Base-by-base conservation (phyloP, 257 asterid species). In the Solanum chaucha region DNA sequence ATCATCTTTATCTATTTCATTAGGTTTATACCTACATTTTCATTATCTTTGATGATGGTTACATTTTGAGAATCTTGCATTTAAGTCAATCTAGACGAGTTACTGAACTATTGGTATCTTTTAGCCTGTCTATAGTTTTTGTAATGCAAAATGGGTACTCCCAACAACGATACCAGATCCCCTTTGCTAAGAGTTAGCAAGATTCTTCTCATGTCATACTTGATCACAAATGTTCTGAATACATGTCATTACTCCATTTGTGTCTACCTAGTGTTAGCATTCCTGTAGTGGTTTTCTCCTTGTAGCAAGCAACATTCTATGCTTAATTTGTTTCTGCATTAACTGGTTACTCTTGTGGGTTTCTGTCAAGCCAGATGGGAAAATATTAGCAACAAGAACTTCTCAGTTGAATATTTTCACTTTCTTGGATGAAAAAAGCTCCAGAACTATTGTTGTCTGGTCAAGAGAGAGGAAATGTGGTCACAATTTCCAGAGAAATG, bases 361-460 rank as follows among this genome's bases (percentile, higher is more conserved):
- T 28, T 89, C 87, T 83, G 35, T 75, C 73, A 75, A 87, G 70
- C 89, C 91, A 96, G 98, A 95, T 91, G 98, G 98, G 90, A 94
- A 89, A 81, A 87, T 86, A 91, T 73, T 95, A 90, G 98, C 98
- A 75, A 90, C 98, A 74, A 98, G 95, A 5, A 93, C 95, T 14
- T 94, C 93, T 90, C 95, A 94, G 86, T 59, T 97, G 88, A 97
- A 94, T 92, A 90, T 97, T 84, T 90, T 94, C 92, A 93, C 90
- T 88, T 91, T 89, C 73, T 83, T 90, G 44, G 93, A 92, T 83
- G 93, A 90, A 94, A 93, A 93, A 97, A 91, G 91, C 85, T 96
- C 87, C 97, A 94, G 87, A 96, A 44, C 51, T 12, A 44, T 12
- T 44, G 6, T 44, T 44, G 0, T 44, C 51, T 44, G 2, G 17